phyloP scores from a whole-genome alignment of 257 asterid species.

The Cordia subcordata region DNA sequence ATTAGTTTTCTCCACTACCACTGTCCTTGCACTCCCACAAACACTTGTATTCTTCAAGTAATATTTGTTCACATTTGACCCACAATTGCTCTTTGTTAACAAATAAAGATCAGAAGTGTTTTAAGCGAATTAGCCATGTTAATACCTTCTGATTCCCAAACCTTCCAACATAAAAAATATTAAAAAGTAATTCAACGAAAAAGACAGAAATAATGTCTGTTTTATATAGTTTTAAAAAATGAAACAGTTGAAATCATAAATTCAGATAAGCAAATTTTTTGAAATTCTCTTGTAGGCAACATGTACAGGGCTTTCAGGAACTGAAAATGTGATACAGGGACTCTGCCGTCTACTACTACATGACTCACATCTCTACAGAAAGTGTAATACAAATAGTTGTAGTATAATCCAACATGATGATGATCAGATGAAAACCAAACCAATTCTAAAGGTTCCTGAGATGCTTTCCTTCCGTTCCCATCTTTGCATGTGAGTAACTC shows the following conservation, averaged over 20 bases:
- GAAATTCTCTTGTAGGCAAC: slow-evolving; percentile 2
- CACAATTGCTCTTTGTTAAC: too few relatives aligned
- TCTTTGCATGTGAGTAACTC: slow-evolving; percentile 23
- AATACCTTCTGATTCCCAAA: too few relatives aligned
- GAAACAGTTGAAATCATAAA: slow-evolving; percentile 12
- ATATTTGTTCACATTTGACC: too few relatives aligned
- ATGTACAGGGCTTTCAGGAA: slow-evolving; percentile 14
- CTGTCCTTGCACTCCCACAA: too few relatives aligned
- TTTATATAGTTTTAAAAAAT: background rate
- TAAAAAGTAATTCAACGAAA: too few relatives aligned
- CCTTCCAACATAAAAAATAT: too few relatives aligned
- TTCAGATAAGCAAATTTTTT: background rate
- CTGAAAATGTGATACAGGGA: slow-evolving; percentile 1
- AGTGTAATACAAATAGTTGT: slow-evolving; percentile 13
- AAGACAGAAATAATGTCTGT: background rate
- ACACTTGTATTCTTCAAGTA: too few relatives aligned
- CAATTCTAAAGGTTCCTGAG: slow-evolving; percentile 1
- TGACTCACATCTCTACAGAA: slow-evolving; percentile 13
- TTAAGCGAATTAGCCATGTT: too few relatives aligned
- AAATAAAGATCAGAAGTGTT: too few relatives aligned
- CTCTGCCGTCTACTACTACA: slow-evolving; percentile 13
- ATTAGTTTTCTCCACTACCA: too few relatives aligned
- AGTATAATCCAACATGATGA: slow-evolving; percentile 7
- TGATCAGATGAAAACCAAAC: slow-evolving; percentile 9
- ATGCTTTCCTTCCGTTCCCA: slow-evolving; percentile 2